A percentile compares a stretch with the other conserved stretches of the same genome.
These are phyloP conservation scores for Boletus insuetus DNA, from an alignment of 768 basidiomycete genomes.

Conservation along the genomic window DNA sequence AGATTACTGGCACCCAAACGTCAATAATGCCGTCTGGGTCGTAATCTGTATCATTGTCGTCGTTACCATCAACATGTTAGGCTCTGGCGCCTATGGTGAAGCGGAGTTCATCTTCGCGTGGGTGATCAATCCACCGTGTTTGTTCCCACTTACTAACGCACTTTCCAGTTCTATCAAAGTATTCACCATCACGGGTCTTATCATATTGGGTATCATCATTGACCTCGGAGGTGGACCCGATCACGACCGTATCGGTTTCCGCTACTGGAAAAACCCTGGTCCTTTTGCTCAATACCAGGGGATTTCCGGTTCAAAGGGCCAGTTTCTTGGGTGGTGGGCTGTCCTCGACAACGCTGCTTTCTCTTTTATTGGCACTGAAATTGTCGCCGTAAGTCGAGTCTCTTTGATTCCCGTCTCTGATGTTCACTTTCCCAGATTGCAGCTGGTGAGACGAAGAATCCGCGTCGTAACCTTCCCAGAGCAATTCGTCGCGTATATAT, in stretches of 20 bases:
- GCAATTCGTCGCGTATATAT: conserved; percentile 60
- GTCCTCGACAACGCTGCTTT: conserved; percentile 88
- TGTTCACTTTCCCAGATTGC: conserved; percentile 53
- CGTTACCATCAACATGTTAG: conserved; percentile 70
- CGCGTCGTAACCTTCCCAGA: conserved; percentile 62
- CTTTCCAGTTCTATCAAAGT: conserved; percentile 73
- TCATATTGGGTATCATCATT: conserved; percentile 68
- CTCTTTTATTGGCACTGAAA: conserved; percentile 92
- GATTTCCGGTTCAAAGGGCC: conserved; percentile 68
- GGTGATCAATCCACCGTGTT: neutral
- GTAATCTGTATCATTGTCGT: conserved; percentile 73
- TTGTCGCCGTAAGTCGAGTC: conserved; percentile 67
- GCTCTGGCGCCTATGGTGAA: conserved; percentile 79
- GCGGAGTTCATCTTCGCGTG: conserved; percentile 85
- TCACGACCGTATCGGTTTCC: conserved; percentile 60
- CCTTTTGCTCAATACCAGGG: conserved; percentile 73
- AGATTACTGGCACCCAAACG: conserved; percentile 60
- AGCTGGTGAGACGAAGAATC: conserved; percentile 90
- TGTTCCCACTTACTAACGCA: neutral
- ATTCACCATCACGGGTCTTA: conserved; percentile 73
- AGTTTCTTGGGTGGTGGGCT: conserved; percentile 70
- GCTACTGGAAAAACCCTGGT: conserved; percentile 86
- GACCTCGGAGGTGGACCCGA: conserved; percentile 88
- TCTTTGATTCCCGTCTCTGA: neutral
- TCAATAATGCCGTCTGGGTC: conserved; percentile 77